Conservation (phyloP, 2,329 filamentous ascomycete genomes). For the Fonsecaea erecta region DNA sequence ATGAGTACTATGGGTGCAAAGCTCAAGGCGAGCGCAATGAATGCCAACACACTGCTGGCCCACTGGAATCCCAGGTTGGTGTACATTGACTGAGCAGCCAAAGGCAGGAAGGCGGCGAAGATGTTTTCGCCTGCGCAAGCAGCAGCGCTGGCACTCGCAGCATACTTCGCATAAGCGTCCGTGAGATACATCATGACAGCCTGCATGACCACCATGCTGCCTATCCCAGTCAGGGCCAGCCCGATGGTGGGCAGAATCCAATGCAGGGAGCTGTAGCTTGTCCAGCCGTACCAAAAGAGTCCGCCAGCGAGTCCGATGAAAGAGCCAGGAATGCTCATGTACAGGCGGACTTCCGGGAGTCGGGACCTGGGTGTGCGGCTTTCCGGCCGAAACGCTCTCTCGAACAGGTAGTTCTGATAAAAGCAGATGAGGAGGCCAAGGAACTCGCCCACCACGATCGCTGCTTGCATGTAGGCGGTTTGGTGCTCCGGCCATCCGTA, state of each 20-base stretch:
- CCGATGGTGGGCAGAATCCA: neutral
- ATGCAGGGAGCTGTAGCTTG: neutral
- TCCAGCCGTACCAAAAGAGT: conserved; percentile 4
- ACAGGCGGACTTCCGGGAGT: conserved; percentile 2
- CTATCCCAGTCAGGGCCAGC: conserved; percentile 65
- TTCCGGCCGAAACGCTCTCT: neutral
- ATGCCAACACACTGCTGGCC: conserved; percentile 47
- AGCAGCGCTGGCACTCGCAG: conserved; percentile 47
- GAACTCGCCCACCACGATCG: conserved; percentile 52
- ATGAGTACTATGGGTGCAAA: conserved; percentile 43
- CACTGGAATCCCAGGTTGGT: conserved; percentile 44
- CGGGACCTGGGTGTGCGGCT: neutral
- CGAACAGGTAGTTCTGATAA: neutral
- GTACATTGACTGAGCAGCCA: conserved; percentile 49
- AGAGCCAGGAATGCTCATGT: neutral
- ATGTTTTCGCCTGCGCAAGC: conserved; percentile 43
- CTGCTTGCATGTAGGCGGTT: conserved; percentile 51
- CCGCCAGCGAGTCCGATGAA: neutral
- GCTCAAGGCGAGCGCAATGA: conserved; percentile 44
- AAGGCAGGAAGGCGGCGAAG: conserved; percentile 47
- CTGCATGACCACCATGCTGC: conserved; percentile 78
- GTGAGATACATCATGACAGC: conserved; percentile 40
- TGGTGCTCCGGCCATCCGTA: conserved; percentile 68
- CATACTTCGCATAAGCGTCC: conserved; percentile 46
- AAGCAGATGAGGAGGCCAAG: conserved; percentile 47